Percentiles rank a stretch among this genome's conserved stretches.
Evolutionary conservation across 1,284 basidiomycete species (phyloP).

Genomic region (Trichosporon ovoides): DNA sequence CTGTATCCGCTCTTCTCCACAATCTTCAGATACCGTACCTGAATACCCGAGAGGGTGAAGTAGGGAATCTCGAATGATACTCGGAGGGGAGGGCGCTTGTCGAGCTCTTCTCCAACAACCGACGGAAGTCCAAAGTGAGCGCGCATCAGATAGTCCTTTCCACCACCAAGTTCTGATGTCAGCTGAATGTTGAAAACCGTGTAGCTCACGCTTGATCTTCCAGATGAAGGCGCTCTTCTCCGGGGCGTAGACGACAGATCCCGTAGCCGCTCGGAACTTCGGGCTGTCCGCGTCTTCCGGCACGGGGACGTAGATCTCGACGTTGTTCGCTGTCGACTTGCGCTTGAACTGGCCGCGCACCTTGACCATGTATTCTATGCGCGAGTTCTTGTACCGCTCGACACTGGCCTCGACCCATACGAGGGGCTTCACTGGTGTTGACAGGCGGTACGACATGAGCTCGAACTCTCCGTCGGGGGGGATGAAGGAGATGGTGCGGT

Average conservation of each 20-base stretch:
- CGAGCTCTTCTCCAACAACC: conserved; percentile 76
- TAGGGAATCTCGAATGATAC: conserved; percentile 64
- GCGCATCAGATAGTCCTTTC: conserved; percentile 88
- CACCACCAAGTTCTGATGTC: conserved; percentile 61
- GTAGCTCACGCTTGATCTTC: conserved; percentile 73
- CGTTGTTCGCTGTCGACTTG: conserved; percentile 93
- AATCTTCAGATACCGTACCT: conserved; percentile 83
- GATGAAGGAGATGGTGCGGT: conserved; percentile 98
- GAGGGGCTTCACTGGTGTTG: conserved; percentile 93
- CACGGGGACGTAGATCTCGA: conserved; percentile 96
- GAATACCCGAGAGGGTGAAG: conserved; percentile 94
- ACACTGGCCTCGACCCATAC: conserved; percentile 98
- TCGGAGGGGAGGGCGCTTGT: conserved; percentile 52
- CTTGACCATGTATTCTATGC: conserved; percentile 98
- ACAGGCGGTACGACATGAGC: conserved; percentile 93
- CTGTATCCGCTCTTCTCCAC: conserved; percentile 96
- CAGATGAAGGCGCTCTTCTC: conserved; percentile 95
- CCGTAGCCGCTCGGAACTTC: conserved; percentile 71
- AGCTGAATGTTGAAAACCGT: background rate
- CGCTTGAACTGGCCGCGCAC: conserved; percentile 97
- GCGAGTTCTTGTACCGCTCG: conserved; percentile 85
- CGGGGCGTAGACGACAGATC: conserved; percentile 87
- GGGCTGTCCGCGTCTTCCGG: conserved; percentile 98
- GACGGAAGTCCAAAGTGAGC: conserved; percentile 92
- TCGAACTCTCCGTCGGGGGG: conserved; percentile 99